Conservation (phyloP, 139 green algal species). For the Nannochloris sp. region DNA sequence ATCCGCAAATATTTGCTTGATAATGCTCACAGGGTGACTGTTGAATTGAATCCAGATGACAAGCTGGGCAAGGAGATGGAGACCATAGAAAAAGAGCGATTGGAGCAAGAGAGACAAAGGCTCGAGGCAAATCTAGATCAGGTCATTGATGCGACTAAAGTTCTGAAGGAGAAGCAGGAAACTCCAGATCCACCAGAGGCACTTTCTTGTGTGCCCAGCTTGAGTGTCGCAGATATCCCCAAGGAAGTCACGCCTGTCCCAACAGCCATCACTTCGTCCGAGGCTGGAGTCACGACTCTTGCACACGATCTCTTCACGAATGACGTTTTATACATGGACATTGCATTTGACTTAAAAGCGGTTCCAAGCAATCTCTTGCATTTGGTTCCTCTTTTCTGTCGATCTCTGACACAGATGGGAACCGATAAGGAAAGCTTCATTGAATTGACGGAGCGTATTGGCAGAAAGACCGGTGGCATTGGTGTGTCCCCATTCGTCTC, state of each 20-base stretch:
- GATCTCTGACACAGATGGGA: conserved; percentile 78
- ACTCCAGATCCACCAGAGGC: conserved; percentile 87
- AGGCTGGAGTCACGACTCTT: conserved; percentile 65
- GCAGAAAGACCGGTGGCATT: conserved; percentile 91
- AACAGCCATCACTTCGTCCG: conserved; percentile 40
- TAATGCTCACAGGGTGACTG: conserved; percentile 81
- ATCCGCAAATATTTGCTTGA: conserved; percentile 82
- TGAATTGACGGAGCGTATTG: conserved; percentile 93
- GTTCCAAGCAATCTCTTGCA: conserved; percentile 80
- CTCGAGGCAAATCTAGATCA: conserved; percentile 22
- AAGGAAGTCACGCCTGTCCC: conserved; percentile 69
- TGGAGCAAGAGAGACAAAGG: conserved; percentile 20
- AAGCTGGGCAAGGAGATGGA: conserved; percentile 55
- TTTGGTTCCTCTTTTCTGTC: conserved; percentile 95
- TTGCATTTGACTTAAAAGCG: conserved; percentile 47
- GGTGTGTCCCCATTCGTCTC: conserved; percentile 80
- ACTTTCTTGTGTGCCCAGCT: conserved; percentile 74
- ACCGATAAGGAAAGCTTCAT: conserved; percentile 81
- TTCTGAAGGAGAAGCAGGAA: conserved; percentile 89
- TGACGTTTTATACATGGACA: conserved; percentile 94
- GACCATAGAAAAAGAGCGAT: conserved; percentile 51
- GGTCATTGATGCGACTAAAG: conserved; percentile 56
- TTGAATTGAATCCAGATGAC: conserved; percentile 72
- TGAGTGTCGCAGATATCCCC: conserved; percentile 80
- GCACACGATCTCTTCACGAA: conserved; percentile 98